Conservation (phyloP, 2,329 filamentous ascomycete genomes). For the Diaporthe sp. region DNA sequence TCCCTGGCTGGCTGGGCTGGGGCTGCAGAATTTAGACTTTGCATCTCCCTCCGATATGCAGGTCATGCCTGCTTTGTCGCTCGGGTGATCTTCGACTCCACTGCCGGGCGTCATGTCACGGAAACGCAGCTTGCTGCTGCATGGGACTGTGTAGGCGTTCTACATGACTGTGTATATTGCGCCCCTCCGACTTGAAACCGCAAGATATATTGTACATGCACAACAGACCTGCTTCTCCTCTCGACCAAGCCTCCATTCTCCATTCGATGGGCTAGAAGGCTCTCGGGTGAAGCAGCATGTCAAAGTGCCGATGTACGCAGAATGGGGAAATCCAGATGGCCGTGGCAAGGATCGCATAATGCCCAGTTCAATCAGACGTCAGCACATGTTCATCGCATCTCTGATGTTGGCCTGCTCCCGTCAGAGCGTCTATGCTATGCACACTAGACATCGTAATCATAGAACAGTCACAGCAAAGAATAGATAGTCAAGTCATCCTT, state of each 20-base stretch:
- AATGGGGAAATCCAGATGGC: neutral
- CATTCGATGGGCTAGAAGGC: neutral
- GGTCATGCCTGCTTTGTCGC: slow-evolving; percentile 31
- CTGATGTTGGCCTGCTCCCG: neutral
- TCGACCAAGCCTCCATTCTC: neutral
- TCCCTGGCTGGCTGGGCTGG: neutral
- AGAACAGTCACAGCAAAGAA: neutral
- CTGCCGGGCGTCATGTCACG: slow-evolving; percentile 12
- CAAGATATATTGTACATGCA: neutral
- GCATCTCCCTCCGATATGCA: slow-evolving; percentile 27
- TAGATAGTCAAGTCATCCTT: neutral
- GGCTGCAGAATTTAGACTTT: slow-evolving; percentile 19
- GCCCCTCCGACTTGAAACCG: slow-evolving; percentile 7
- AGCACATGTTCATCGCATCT: slow-evolving; percentile 22
- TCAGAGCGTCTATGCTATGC: slow-evolving; percentile 24
- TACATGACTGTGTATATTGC: neutral
- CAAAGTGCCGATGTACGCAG: neutral
- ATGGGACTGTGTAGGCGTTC: neutral
- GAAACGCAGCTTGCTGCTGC: neutral
- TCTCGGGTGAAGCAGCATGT: no score
- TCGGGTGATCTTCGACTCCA: slow-evolving; percentile 34
- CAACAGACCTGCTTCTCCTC: neutral
- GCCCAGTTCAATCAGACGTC: neutral
- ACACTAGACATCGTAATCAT: neutral
- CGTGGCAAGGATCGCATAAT: neutral